A percentile compares a stretch with the other conserved stretches of the same genome.
Evolutionary conservation across 805 yeast genomes (phyloP).

Genomic region (Pichia heedii): DNA sequence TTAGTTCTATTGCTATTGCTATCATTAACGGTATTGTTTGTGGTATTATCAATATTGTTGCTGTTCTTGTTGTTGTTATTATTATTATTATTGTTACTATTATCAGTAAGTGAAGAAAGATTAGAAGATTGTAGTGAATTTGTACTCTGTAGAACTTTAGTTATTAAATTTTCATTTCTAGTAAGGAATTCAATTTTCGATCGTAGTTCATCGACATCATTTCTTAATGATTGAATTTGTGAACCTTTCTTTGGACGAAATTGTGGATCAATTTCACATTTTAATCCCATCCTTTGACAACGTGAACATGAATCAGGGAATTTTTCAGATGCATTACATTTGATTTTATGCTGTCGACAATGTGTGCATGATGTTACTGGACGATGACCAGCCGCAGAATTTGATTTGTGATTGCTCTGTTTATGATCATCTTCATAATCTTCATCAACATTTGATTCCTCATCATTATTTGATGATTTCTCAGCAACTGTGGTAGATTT

Average conservation of each 20-base stretch:
- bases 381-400: slow-evolving; percentile 46
- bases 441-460: neutral
- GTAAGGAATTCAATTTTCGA: slow-evolving; percentile 59
- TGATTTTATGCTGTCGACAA: slow-evolving; percentile 90
- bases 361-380: slow-evolving; percentile 92
- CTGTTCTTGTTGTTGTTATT: neutral
- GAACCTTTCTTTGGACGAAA: slow-evolving; percentile 89
- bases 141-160: slow-evolving; percentile 47
- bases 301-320: slow-evolving; percentile 77
- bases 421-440: neutral
- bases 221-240: slow-evolving; percentile 73
- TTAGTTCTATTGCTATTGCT: too few relatives aligned
- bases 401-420: neutral
- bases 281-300: slow-evolving; percentile 69
- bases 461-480: neutral
- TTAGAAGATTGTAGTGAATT: slow-evolving; percentile 6
- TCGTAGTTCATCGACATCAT: slow-evolving; percentile 76
- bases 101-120: too few relatives aligned
- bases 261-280: slow-evolving; percentile 85
- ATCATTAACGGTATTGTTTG: too few relatives aligned
- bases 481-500: neutral
- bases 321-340: slow-evolving; percentile 81
- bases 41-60: neutral
- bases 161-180: slow-evolving; percentile 57
- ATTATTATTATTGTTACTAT: too few relatives aligned